These are phyloP conservation scores for Sporothrix sp. DNA, from an alignment of 2,329 filamentous ascomycete species.

Conservation along the genomic window DNA sequence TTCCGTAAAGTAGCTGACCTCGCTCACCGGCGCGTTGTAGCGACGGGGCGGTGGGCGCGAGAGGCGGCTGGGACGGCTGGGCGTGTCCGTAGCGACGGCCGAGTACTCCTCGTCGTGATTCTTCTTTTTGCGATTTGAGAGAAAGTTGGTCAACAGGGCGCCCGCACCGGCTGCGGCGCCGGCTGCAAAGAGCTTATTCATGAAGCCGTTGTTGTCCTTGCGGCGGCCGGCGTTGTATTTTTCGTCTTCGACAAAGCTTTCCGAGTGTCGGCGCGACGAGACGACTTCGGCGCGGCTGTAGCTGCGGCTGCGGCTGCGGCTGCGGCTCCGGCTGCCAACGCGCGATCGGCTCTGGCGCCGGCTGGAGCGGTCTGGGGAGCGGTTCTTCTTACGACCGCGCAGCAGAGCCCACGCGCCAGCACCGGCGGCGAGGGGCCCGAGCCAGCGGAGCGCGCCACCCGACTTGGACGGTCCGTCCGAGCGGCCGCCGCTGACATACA, in stretches of 20 bases:
- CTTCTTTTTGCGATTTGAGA: conserved; percentile 40
- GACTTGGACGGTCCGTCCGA: conserved; percentile 36
- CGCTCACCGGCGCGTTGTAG: conserved; percentile 33
- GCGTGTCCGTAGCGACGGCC: conserved; percentile 52
- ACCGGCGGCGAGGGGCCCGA: conserved; percentile 44
- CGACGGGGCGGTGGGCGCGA: conserved; percentile 5
- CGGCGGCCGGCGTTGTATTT: conserved; percentile 49
- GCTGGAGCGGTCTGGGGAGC: conserved; percentile 23
- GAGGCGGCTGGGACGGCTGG: conserved; percentile 34
- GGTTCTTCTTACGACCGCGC: conserved; percentile 31
- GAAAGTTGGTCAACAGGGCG: conserved; percentile 49
- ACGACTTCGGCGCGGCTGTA: conserved; percentile 36
- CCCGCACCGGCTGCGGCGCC: conserved; percentile 55
- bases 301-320: conserved; percentile 23
- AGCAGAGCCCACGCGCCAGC: conserved; percentile 40
- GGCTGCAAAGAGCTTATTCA: conserved; percentile 49
- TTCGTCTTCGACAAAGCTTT: conserved; percentile 53
- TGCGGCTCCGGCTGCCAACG: conserved; percentile 25
- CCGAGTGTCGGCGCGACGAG: conserved; percentile 42
- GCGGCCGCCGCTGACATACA: conserved; percentile 49
- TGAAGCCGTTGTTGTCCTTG: conserved; percentile 41
- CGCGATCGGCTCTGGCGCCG: conserved; percentile 27
- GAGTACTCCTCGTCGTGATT: conserved; percentile 48
- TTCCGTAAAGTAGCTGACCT: conserved; percentile 34
- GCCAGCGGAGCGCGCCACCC: conserved; percentile 32